A percentile compares a stretch with the other conserved stretches of the same genome.
phyloP scores from a whole-genome alignment of 345 rosid genomes.

The Geranium rotundifolium region DNA sequence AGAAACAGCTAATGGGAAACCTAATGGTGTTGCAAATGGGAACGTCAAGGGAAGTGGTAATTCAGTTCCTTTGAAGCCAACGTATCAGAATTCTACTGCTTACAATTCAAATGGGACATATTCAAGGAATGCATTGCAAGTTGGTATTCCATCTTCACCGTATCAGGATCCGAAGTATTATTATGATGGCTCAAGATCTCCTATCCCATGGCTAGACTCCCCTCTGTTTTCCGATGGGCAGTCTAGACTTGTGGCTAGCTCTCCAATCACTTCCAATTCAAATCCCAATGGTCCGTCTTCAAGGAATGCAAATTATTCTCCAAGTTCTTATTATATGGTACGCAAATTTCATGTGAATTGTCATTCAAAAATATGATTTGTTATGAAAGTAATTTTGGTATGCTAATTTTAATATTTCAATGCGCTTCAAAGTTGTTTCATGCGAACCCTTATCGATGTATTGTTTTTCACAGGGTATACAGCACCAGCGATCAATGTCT shows the following conservation, averaged over 20 bases:
- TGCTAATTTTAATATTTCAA: too few relatives aligned
- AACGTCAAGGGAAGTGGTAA: conserved; percentile 44
- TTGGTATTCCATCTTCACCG: conserved; percentile 35
- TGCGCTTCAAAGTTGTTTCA: too few relatives aligned
- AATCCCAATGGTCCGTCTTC: conserved; percentile 43
- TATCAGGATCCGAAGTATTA: conserved; percentile 59
- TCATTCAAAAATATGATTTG: too few relatives aligned
- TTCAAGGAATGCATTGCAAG: conserved; percentile 43
- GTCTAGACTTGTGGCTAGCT: conserved; percentile 29
- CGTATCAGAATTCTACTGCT: conserved; percentile 26
- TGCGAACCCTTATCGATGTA: too few relatives aligned
- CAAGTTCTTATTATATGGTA: conserved; percentile 55
- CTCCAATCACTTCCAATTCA: conserved; percentile 35
- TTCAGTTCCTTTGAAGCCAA: conserved; percentile 41
- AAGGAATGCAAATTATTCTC: conserved; percentile 49
- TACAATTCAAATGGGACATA: conserved; percentile 38
- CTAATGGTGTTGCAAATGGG: conserved; percentile 32
- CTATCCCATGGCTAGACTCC: conserved; percentile 42
- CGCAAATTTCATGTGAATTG: too few relatives aligned
- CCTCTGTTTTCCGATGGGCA: conserved; percentile 46
- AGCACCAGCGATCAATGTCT: conserved; percentile 41
- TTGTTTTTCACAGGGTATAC: conserved; percentile 36
- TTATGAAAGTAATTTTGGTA: too few relatives aligned
- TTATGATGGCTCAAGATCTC: conserved; percentile 42
- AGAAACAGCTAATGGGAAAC: conserved; percentile 40